Evolutionary conservation across 495 filamentous ascomycete species (phyloP), one percentile per base, ranked within the genome.

Genomic region (Hypoxylon trugodes): DNA sequence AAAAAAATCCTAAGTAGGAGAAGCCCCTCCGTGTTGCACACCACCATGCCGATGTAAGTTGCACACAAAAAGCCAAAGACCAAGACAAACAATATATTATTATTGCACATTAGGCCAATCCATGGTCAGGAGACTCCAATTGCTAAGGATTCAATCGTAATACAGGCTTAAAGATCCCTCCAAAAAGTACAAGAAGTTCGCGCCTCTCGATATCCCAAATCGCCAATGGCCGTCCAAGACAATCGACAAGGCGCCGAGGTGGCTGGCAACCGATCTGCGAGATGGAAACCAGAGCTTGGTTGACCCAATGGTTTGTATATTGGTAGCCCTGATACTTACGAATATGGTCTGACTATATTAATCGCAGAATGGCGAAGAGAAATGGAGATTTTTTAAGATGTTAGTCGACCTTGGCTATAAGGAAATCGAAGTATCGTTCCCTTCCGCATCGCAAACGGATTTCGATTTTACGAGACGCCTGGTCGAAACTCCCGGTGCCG

Each of bases 371-470:
- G 90, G 90, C 60, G 89, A 96, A 33, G 92, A 97, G 79, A 98
- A 98, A 83, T 95, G 86, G 84, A 77, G 81, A 59, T 98, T 95
- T 80, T 98, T 98, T 81, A 85, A 90, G 76, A 96, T 96, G 92
- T 85, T 98, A 26, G 86, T 90, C 62, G 87, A 91, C 62, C 87
- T 97, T 43, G 95, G 95, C 60, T 98, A 97, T 82, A 98, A 97
- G 76, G 95, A 98, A 76, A 96, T 98, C 66, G 95, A 98, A 74
- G 89, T 97, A 8, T 96, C 93, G 1, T 98, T 96, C 77, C 95
- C 95, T 28, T 96, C 93, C 4, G 90, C 94, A 15, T 96, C 91
- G 22, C 88, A 96, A 75, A 96, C 88, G 67, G 95, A 98, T 72
- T 97, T 92, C 80, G 92, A 96, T 76, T 98, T 97, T 74, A 97